Base-by-base conservation (phyloP, 2,329 filamentous ascomycete species). In the Colletotrichum echinochloae region DNA sequence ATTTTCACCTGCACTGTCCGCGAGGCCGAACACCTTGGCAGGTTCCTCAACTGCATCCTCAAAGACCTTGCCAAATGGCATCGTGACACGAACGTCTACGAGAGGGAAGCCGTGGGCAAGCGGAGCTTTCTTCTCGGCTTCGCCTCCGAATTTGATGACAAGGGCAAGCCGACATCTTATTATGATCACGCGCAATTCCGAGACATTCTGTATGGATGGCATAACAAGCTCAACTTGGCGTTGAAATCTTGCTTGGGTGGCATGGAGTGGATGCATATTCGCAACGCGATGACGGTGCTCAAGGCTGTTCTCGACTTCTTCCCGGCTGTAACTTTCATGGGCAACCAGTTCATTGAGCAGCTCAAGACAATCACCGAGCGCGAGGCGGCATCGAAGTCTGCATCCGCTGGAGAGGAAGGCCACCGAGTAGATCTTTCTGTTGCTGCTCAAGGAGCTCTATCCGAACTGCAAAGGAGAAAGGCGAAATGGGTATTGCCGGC, bases 181-280 rank as follows among this genome's bases (percentile, higher is more conserved):
- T 84, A 98, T 70, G 92, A 94, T 66, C 96, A 94, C 79, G 93
- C 95, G 73, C 90, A 94, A 65, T 99, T 97, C 83, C 91, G 94
- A 60, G 91, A 93, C 74, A 83, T 97, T 62, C 85, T 98, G 39
- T 96, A 92, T 84, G 92, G 93, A 75, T 98, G 95, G 94, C 97
- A 99, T 80, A 90, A 92, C 75, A 90, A 92, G 73, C 83, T 99
- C 52, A 92, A 92, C 75, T 88, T 85, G 60, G 94, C 95, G 2
- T 84, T 99, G 65, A 95, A 94, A 78, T 88, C 88, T 46, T 98
- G 95, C 78, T 86, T 99, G 56, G 89, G 90, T 23, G 91, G 92
- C 35, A 90, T 89, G 39, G 95, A 98, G 81, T 99, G 96, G 88
- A 98, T 98, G 92, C 95, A 98, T 79, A 97, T 98, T 78, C 91